Evolutionary conservation across 768 basidiomycete species (phyloP).

Genomic region (Infundibulicybe gibba): DNA sequence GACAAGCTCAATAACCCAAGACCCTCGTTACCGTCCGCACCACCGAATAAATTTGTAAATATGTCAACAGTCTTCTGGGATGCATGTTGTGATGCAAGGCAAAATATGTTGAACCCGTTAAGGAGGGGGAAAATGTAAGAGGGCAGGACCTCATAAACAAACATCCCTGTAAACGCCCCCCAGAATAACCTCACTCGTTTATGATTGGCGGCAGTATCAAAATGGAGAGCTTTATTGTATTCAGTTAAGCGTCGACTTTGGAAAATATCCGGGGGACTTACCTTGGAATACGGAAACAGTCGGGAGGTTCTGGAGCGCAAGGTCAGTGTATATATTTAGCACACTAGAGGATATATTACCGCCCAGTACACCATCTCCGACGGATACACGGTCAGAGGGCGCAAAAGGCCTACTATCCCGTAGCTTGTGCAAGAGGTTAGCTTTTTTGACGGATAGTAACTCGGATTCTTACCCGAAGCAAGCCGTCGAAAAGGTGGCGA

Average conservation of each 20-base stretch:
- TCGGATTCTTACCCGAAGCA: constrained; percentile 49
- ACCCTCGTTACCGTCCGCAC: constrained; percentile 64
- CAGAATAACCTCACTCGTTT: constrained; percentile 54
- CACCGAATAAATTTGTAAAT: constrained; percentile 66
- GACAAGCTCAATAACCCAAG: constrained; percentile 57
- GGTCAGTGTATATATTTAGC: background rate
- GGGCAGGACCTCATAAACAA: constrained; percentile 49
- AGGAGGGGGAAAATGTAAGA: constrained; percentile 62
- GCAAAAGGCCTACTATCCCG: constrained; percentile 55
- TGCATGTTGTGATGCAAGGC: constrained; percentile 51
- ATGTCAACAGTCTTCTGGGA: constrained; percentile 38
- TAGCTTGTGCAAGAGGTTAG: constrained; percentile 31
- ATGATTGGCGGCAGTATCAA: constrained; percentile 34
- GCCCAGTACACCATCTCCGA: constrained; percentile 64
- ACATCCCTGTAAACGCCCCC: constrained; percentile 47
- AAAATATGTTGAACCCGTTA: constrained; percentile 58
- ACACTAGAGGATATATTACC: constrained; percentile 18
- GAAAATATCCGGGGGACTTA: constrained; percentile 9
- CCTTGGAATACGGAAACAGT: constrained; percentile 61
- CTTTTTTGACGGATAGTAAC: background rate
- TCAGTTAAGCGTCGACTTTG: too few species aligned
- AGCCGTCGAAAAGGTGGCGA: constrained; percentile 62
- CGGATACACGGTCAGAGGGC: constrained; percentile 57
- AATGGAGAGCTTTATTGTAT: constrained; percentile 41
- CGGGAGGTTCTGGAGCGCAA: constrained; percentile 39